Evolutionary conservation across 2,329 filamentous ascomycete species (phyloP).

Genomic region (Hymenoscyphus linearis): DNA sequence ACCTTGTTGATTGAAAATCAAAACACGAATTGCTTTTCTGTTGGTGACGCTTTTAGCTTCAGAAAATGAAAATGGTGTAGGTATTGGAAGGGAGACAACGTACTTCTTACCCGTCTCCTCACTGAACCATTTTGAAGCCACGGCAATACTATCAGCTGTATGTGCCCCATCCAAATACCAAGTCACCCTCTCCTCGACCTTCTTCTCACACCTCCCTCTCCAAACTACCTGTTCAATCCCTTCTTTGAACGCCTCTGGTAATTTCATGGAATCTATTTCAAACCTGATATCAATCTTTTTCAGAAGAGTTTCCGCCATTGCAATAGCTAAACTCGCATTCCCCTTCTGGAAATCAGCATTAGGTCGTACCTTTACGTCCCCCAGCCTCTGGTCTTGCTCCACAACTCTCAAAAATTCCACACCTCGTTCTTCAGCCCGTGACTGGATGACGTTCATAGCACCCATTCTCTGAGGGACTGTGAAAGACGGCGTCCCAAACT

Average conservation of each 20-base stretch:
- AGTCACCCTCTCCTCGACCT: constrained; percentile 50
- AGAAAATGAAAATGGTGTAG: background rate
- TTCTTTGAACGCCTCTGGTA: constrained; percentile 61
- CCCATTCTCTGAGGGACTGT: constrained; percentile 46
- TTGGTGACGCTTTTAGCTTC: background rate
- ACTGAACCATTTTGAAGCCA: constrained; percentile 79
- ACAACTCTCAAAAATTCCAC: constrained; percentile 42
- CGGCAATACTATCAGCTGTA: constrained; percentile 80
- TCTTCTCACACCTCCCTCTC: constrained; percentile 71
- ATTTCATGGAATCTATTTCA: constrained; percentile 14
- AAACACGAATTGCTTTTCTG: constrained; percentile 39
- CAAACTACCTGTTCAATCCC: constrained; percentile 73
- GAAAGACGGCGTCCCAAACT: constrained; percentile 52
- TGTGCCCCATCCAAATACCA: constrained; percentile 96
- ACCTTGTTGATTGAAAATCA: constrained; percentile 87
- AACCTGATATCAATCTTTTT: constrained; percentile 36
- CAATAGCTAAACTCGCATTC: constrained; percentile 49
- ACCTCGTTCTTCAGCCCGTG: constrained; percentile 45
- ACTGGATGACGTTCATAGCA: constrained; percentile 41
- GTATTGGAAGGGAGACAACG: constrained; percentile 17
- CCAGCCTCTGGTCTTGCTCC: constrained; percentile 42
- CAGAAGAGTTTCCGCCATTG: constrained; percentile 47
- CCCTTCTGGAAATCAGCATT: constrained; percentile 53
- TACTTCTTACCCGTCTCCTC: constrained; percentile 36
- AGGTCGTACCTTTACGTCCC: constrained; percentile 42